Conservation (phyloP, 2,329 filamentous ascomycete species). For the Aspergillus floridensis region DNA sequence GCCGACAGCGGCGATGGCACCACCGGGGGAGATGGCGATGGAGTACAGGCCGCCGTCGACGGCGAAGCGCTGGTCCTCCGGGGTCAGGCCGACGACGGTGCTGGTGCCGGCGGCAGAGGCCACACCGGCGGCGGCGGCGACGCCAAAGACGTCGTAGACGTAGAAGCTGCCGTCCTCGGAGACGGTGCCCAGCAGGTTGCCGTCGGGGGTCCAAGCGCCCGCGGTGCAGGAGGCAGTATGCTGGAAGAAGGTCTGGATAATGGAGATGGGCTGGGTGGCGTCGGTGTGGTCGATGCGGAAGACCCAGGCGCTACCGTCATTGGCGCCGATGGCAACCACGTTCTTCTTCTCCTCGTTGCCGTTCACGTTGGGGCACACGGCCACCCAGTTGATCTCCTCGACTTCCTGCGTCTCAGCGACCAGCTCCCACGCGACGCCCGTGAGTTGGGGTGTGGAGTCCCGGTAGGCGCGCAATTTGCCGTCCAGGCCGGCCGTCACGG, state of each 20-base stretch:
- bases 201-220: constrained; percentile 86
- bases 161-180: constrained; percentile 84
- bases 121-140: constrained; percentile 65
- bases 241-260: constrained; percentile 88
- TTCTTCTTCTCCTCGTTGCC: constrained; percentile 62
- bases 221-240: constrained; percentile 85
- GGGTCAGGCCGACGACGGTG: constrained; percentile 73
- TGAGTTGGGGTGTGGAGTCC: constrained; percentile 45
- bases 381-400: constrained; percentile 90
- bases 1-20: constrained; percentile 77
- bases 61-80: constrained; percentile 81
- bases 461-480: constrained; percentile 74
- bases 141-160: constrained; percentile 88
- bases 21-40: constrained; percentile 76
- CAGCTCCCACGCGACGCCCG: constrained; percentile 60
- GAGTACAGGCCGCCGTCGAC: constrained; percentile 91
- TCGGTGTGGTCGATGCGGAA: constrained; percentile 76
- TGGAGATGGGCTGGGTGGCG: constrained; percentile 63
- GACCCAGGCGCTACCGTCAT: constrained; percentile 92
- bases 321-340: constrained; percentile 80
- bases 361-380: constrained; percentile 65
- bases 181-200: constrained; percentile 80
- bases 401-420: constrained; percentile 82
- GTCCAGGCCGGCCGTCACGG: constrained; percentile 85
- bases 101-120: constrained; percentile 56